Conservation (phyloP, 768 basidiomycete genomes). For the Russula earlei region DNA sequence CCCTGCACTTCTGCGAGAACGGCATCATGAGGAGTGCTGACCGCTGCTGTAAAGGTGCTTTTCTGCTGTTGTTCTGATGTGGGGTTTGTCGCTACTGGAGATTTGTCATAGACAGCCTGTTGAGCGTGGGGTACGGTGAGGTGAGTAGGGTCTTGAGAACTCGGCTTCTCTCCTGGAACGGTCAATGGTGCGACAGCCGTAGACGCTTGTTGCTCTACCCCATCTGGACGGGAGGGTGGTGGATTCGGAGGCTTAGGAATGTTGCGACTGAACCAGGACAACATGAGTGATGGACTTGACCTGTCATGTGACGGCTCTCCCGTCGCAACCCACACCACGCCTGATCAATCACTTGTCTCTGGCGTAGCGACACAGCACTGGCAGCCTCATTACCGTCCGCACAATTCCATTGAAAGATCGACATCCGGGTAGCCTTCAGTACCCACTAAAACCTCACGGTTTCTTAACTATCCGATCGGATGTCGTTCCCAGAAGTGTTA, state of each 20-base stretch:
- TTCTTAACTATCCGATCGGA: no score
- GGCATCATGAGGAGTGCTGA: conserved; percentile 54
- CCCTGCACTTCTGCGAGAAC: conserved; percentile 46
- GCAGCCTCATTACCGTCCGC: no score
- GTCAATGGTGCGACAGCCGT: background rate
- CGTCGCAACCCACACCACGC: no score
- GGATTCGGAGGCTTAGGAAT: background rate
- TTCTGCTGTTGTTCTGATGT: conserved; percentile 21
- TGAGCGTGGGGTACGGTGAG: background rate
- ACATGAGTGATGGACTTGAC: conserved; percentile 1
- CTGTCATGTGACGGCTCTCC: no score
- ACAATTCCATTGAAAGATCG: no score
- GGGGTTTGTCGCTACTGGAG: background rate
- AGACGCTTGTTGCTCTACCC: background rate
- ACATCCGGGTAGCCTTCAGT: no score
- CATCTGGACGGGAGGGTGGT: background rate
- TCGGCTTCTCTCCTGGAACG: background rate
- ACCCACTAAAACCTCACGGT: no score
- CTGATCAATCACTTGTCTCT: no score
- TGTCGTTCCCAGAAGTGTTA: no score
- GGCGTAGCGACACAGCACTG: no score
- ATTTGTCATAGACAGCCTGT: background rate
- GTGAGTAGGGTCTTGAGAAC: background rate
- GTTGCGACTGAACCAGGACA: conserved; percentile 11
- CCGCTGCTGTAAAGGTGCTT: conserved; percentile 22